A percentile compares a stretch with the other conserved stretches of the same genome.
Conservation (phyloP, 2,329 filamentous ascomycete species). For the Massarina eburnea region DNA sequence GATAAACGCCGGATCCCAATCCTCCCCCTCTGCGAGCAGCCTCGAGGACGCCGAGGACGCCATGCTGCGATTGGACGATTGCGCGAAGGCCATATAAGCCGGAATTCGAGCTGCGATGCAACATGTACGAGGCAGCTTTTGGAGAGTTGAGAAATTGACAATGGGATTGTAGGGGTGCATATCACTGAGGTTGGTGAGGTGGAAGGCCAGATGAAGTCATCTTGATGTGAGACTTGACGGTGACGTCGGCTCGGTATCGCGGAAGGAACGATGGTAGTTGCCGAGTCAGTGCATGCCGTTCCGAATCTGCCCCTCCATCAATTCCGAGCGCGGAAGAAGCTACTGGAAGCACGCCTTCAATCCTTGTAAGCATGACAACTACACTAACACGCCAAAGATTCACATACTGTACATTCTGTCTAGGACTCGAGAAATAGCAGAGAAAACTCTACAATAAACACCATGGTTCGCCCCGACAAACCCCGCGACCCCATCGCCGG, state of each 20-base stretch:
- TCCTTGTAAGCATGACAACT: too few relatives aligned
- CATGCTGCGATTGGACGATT: slow-evolving; percentile 20
- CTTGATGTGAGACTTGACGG: neutral
- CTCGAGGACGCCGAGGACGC: slow-evolving; percentile 17
- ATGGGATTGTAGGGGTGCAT: too few relatives aligned
- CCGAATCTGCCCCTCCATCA: neutral
- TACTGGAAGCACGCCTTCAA: too few relatives aligned
- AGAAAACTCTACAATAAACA: too few relatives aligned
- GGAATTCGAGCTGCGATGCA: neutral
- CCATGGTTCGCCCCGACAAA: slow-evolving; percentile 43
- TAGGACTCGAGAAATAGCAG: too few relatives aligned
- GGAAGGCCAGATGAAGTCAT: neutral
- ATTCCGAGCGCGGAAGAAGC: neutral
- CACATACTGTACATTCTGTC: neutral
- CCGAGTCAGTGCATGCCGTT: slow-evolving; percentile 7
- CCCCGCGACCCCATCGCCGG: slow-evolving; percentile 73
- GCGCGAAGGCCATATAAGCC: neutral
- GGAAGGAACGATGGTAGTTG: slow-evolving; percentile 4
- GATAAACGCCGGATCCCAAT: slow-evolving; percentile 49
- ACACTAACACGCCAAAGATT: neutral
- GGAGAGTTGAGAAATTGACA: neutral
- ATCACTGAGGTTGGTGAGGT: neutral
- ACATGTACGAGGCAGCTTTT: neutral
- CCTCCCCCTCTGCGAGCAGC: slow-evolving; percentile 6
- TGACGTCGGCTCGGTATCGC: neutral